These are phyloP conservation scores for Phialophora chinensis DNA, from an alignment of 2,329 filamentous ascomycete species.

Conservation along the genomic window DNA sequence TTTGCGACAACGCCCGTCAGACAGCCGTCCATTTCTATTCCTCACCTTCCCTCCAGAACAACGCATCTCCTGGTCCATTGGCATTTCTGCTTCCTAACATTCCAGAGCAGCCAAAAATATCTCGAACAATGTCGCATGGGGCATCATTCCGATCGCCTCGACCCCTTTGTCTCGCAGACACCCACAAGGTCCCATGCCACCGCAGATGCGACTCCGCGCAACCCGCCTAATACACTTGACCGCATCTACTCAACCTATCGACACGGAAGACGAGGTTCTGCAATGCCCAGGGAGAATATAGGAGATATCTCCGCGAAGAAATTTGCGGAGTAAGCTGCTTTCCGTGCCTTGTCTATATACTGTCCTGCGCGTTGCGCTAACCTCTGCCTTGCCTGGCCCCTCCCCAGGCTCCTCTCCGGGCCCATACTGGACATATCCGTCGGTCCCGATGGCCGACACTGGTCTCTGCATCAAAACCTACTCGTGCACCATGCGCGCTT, in stretches of 20 bases:
- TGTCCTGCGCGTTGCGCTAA: conserved; percentile 25
- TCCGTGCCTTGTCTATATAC: background rate
- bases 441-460: conserved; percentile 54
- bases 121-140: conserved; percentile 32
- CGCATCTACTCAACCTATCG: conserved; percentile 24
- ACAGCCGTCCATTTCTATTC: background rate
- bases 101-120: conserved; percentile 14
- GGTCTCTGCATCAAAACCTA: conserved; percentile 60
- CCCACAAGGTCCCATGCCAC: conserved; percentile 14
- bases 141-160: conserved; percentile 21
- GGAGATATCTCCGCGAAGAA: conserved; percentile 54
- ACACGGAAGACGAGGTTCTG: conserved; percentile 7
- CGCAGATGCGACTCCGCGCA: conserved; percentile 20
- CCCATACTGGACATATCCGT: conserved; percentile 60
- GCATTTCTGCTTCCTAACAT: conserved; percentile 11
- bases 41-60: background rate
- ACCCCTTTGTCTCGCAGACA: conserved; percentile 23
- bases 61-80: conserved; percentile 10
- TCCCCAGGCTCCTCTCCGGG: conserved; percentile 58
- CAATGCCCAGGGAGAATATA: conserved; percentile 48
- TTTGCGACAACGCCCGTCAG: background rate
- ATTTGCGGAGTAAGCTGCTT: conserved; percentile 59
- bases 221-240: conserved; percentile 21
- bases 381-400: conserved; percentile 16
- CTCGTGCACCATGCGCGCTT: conserved; percentile 60